phyloP scores from a whole-genome alignment of 805 yeast genomes.

The Candida yuanshanica region DNA sequence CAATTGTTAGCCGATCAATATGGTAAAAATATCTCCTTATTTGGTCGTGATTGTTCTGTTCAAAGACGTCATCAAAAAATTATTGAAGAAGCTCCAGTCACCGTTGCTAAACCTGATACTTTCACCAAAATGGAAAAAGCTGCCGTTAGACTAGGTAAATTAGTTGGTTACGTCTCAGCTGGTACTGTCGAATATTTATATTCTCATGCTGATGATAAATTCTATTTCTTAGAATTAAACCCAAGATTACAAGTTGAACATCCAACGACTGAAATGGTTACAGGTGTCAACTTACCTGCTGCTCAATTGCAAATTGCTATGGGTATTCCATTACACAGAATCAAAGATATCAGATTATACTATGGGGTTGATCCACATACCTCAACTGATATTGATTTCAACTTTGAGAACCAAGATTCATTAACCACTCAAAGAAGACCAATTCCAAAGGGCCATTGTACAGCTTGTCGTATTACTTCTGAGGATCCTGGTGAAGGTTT shows the following conservation, averaged over 20 bases:
- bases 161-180: slow-evolving; percentile 97
- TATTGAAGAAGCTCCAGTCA: slow-evolving; percentile 99
- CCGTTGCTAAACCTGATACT: slow-evolving; percentile 82
- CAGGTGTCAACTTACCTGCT: slow-evolving; percentile 96
- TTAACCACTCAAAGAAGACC: slow-evolving; percentile 84
- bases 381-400: slow-evolving; percentile 84
- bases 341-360: slow-evolving; percentile 83
- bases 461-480: slow-evolving; percentile 98
- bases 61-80: slow-evolving; percentile 99
- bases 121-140: slow-evolving; percentile 93
- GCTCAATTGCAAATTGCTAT: slow-evolving; percentile 98
- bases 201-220: slow-evolving; percentile 89
- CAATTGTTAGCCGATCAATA: slow-evolving; percentile 97
- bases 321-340: slow-evolving; percentile 98
- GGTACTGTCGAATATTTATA: slow-evolving; percentile 98
- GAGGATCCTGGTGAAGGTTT: slow-evolving; percentile 99
- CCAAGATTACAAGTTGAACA: slow-evolving; percentile 99
- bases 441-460: slow-evolving; percentile 95
- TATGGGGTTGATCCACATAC: slow-evolving; percentile 97
- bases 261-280: slow-evolving; percentile 99
- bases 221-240: slow-evolving; percentile 92
- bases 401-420: slow-evolving; percentile 68
- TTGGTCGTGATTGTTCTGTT: slow-evolving; percentile 99
- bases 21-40: slow-evolving; percentile 93
- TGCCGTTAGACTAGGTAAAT: slow-evolving; percentile 92